Evolutionary conservation across 2,329 filamentous ascomycete species (phyloP).

Genomic region (Trichoderma guizhouense): DNA sequence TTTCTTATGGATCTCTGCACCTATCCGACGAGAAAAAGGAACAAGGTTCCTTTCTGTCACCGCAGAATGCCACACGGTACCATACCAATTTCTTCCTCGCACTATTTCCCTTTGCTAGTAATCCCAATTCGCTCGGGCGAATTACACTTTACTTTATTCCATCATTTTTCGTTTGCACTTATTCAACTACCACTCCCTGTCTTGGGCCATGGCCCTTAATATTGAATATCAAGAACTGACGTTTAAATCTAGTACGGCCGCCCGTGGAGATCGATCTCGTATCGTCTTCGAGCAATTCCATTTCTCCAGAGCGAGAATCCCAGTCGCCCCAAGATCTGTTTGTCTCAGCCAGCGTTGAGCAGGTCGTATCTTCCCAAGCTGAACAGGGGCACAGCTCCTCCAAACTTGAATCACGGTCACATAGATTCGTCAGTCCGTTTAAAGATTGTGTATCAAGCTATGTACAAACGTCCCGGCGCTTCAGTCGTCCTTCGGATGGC

Average conservation of each 20-base stretch:
- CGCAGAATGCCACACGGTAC: not conserved
- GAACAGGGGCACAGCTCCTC: constrained; percentile 17
- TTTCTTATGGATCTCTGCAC: not conserved
- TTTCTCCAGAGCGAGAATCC: not conserved
- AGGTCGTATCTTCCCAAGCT: not conserved
- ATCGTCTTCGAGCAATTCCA: constrained; percentile 4
- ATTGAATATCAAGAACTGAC: constrained; percentile 29
- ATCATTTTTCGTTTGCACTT: not conserved
- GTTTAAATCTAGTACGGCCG: constrained; percentile 26
- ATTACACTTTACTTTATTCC: not conserved
- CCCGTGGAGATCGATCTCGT: constrained; percentile 20
- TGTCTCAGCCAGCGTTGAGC: constrained; percentile 16
- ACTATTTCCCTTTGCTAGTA: not conserved
- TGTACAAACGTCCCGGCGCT: constrained; percentile 25
- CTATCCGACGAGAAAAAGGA: not conserved
- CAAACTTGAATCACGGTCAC: not conserved
- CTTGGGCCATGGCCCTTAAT: constrained; percentile 23
- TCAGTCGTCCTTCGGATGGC: constrained; percentile 32
- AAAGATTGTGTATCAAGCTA: constrained; percentile 31
- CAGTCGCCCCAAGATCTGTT: constrained; percentile 23
- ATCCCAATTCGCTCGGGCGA: not conserved
- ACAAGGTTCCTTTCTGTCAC: not conserved
- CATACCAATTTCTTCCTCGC: not conserved
- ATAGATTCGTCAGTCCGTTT: constrained; percentile 32
- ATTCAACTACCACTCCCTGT: not conserved